Conservation (phyloP, 129 eudicot species). For the Helianthus tuberosus region DNA sequence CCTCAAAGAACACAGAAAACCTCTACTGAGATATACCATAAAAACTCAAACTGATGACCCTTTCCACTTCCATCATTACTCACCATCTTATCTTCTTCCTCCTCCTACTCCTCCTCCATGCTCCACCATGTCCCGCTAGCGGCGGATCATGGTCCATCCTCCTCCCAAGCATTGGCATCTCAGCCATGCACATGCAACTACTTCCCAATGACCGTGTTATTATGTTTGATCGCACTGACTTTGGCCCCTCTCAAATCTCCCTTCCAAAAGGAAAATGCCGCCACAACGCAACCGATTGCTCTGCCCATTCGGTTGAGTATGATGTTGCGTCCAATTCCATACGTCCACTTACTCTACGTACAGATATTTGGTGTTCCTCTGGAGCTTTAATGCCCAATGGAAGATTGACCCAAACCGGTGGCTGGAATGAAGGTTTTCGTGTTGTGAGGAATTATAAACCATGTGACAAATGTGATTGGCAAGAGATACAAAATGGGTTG, state of each 20-base stretch:
- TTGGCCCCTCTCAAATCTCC: neutral
- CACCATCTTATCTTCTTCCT: neutral
- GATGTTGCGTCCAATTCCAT: constrained; percentile 43
- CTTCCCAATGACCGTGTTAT: constrained; percentile 10
- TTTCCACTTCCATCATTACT: neutral
- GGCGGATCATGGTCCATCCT: constrained; percentile 1
- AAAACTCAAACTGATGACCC: neutral
- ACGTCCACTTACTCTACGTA: constrained; percentile 55
- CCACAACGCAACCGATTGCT: neutral
- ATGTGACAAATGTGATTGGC: constrained; percentile 56
- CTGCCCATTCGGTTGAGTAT: constrained; percentile 46
- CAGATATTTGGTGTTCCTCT: constrained; percentile 78
- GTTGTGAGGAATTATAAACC: constrained; percentile 44
- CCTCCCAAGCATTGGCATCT: neutral
- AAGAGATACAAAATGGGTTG: constrained; percentile 36
- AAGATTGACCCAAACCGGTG: constrained; percentile 54
- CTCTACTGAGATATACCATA: neutral
- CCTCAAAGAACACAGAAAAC: neutral
- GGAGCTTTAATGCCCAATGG: constrained; percentile 59
- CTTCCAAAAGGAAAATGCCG: neutral
- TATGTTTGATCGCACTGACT: constrained; percentile 4
- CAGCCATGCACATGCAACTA: constrained; percentile 14
- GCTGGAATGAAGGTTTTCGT: constrained; percentile 58
- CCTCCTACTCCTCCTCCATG: neutral
- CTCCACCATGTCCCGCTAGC: neutral